A percentile compares a stretch with the other conserved stretches of the same genome.
These are phyloP conservation scores for Biscogniauxia sp. DNA, from an alignment of 2,329 filamentous ascomycete genomes.

Conservation along the genomic window DNA sequence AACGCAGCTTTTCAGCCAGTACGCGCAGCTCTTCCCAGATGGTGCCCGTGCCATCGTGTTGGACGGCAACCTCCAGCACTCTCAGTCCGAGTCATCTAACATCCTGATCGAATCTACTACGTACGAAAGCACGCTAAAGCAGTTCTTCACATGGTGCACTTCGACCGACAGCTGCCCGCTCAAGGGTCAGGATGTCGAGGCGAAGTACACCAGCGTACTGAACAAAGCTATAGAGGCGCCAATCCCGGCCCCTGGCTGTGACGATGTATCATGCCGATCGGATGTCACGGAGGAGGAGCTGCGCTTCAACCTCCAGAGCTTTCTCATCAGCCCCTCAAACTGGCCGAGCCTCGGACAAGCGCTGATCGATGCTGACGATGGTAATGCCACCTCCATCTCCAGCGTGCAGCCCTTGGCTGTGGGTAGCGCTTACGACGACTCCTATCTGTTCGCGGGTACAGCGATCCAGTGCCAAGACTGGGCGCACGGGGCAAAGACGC, in stretches of 20 bases:
- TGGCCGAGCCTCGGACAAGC: conserved; percentile 25
- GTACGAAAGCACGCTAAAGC: conserved; percentile 35
- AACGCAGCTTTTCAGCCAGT: conserved; percentile 41
- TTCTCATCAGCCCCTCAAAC: conserved; percentile 21
- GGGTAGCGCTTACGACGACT: conserved; percentile 25
- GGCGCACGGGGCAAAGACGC: conserved; percentile 21
- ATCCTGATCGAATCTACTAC: conserved; percentile 35
- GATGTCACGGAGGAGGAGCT: conserved; percentile 34
- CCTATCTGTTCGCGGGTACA: conserved; percentile 25
- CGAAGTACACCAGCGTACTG: conserved; percentile 27
- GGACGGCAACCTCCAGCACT: conserved; percentile 45
- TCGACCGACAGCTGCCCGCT: conserved; percentile 30
- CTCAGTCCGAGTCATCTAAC: conserved; percentile 33
- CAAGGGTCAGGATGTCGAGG: conserved; percentile 27
- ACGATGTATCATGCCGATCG: conserved; percentile 25
- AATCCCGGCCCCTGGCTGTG: conserved; percentile 36
- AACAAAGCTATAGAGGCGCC: conserved; percentile 30
- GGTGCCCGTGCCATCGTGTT: conserved; percentile 41
- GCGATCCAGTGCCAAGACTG: conserved; percentile 41
- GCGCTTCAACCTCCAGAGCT: conserved; percentile 32
- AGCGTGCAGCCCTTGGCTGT: conserved; percentile 23
- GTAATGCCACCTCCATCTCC: conserved; percentile 37
- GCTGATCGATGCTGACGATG: conserved; percentile 31
- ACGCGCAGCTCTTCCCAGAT: conserved; percentile 43
- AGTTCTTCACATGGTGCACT: conserved; percentile 39